Conservation (phyloP, 78 protist species). For the Tieghemostelium lacteum region DNA sequence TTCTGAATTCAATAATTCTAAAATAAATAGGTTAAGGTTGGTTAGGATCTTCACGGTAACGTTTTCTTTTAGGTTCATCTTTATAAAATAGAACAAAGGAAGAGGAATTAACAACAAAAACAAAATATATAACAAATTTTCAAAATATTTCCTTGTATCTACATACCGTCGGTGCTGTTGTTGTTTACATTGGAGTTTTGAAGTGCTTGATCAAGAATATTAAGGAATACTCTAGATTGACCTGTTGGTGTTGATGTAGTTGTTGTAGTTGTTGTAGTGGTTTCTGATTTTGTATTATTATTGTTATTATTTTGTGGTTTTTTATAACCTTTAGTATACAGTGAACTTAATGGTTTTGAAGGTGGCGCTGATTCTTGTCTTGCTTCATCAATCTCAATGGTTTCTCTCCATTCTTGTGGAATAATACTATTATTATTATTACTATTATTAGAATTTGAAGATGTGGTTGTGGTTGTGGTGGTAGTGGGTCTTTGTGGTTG, state of each 20-base stretch:
- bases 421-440: background rate
- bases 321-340: conserved; percentile 27
- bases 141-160: too few relatives aligned
- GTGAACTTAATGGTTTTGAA: background rate
- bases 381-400: conserved; percentile 53
- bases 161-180: background rate
- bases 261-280: conserved; percentile 10
- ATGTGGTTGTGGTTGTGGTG: background rate
- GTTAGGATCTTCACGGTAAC: background rate
- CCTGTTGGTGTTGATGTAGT: background rate
- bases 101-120: background rate
- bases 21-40: background rate
- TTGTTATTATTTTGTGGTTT: background rate
- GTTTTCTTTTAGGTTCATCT: background rate
- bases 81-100: too few relatives aligned
- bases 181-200: background rate
- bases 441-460: background rate
- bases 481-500: background rate
- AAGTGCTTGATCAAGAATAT: background rate
- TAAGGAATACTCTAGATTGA: background rate
- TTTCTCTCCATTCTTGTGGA: conserved; percentile 75
- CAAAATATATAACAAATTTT: background rate
- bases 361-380: conserved; percentile 55
- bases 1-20: background rate
- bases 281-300: background rate